Conservation (phyloP, 164 flowering plant species). For the Magnolia officinalis region DNA sequence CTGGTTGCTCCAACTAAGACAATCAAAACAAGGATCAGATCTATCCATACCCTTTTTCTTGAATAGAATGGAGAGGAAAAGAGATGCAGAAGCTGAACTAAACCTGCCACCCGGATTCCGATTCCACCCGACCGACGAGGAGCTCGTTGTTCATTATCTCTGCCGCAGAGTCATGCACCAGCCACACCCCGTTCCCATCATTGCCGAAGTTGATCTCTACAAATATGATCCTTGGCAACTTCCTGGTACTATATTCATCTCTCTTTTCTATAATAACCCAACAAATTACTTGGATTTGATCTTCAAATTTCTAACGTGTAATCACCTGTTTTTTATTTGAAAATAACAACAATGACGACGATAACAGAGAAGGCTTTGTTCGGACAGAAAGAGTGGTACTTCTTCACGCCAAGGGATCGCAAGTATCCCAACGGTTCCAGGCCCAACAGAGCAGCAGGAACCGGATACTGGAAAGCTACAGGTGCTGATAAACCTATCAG, state of each 20-base stretch:
- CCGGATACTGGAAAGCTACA: slow-evolving; percentile 28
- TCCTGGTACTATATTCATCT: slow-evolving; percentile 19
- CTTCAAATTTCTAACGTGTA: not conserved
- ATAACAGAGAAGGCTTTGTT: slow-evolving; percentile 24
- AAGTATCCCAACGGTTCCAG: slow-evolving; percentile 27
- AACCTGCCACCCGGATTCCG: slow-evolving; percentile 31
- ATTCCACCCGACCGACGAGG: slow-evolving; percentile 36
- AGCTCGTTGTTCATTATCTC: slow-evolving; percentile 28
- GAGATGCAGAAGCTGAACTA: slow-evolving; percentile 28
- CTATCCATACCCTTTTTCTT: too few relatives aligned
- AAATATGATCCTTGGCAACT: slow-evolving; percentile 29
- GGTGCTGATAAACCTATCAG: slow-evolving; percentile 23
- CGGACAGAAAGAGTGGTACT: slow-evolving; percentile 30
- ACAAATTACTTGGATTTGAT: not conserved
- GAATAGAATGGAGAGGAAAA: slow-evolving; percentile 12
- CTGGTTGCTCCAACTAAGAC: not conserved
- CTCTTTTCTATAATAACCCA: not conserved
- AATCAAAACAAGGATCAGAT: not conserved
- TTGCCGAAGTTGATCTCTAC: slow-evolving; percentile 35
- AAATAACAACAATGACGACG: not conserved
- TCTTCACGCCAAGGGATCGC: slow-evolving; percentile 24
- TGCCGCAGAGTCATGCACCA: slow-evolving; percentile 21
- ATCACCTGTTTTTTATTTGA: not conserved
- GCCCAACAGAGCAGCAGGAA: slow-evolving; percentile 23
- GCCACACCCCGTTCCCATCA: slow-evolving; percentile 24